Percentiles rank a stretch among this genome's conserved stretches.
Evolutionary conservation across 2,329 filamentous ascomycete species (phyloP).

Genomic region (Blumeria hordei): DNA sequence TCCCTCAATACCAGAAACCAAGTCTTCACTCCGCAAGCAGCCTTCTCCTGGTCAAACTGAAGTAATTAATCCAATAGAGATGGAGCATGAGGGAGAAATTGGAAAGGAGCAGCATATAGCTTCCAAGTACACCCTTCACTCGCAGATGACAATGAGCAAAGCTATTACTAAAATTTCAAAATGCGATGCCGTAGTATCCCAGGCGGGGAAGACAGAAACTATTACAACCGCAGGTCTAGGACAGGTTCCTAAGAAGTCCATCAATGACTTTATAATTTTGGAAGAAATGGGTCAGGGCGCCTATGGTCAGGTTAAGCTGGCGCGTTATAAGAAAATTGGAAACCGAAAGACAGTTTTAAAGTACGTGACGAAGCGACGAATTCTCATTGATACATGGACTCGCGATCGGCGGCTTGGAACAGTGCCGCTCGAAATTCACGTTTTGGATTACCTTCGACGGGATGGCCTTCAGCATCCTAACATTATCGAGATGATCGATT

Average conservation of each 20-base stretch:
- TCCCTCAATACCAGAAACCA: constrained; percentile 34
- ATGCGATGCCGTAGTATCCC: constrained; percentile 18
- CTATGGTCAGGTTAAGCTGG: constrained; percentile 92
- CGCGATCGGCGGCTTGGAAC: constrained; percentile 79
- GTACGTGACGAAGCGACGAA: constrained; percentile 90
- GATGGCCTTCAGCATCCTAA: constrained; percentile 44
- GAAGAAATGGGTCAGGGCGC: constrained; percentile 98
- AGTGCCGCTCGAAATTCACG: constrained; percentile 89
- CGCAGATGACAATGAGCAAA: constrained; percentile 30
- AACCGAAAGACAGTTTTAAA: constrained; percentile 80
- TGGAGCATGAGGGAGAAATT: constrained; percentile 26
- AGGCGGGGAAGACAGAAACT: constrained; percentile 13
- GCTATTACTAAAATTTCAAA: constrained; percentile 25
- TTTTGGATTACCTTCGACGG: constrained; percentile 71
- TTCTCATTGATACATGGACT: constrained; percentile 96
- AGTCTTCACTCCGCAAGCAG: constrained; percentile 46
- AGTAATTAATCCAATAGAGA: constrained; percentile 29
- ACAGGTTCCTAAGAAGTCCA: constrained; percentile 46
- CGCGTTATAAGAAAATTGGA: constrained; percentile 53
- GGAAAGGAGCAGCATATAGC: constrained; percentile 19
- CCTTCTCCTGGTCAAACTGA: constrained; percentile 53
- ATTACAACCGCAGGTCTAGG: constrained; percentile 14
- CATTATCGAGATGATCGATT: constrained; percentile 49
- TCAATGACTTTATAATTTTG: constrained; percentile 72
- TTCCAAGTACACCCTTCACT: constrained; percentile 27